phyloP scores from a whole-genome alignment of 2,329 filamentous ascomycete species.

The Pseudonectria buxi region DNA sequence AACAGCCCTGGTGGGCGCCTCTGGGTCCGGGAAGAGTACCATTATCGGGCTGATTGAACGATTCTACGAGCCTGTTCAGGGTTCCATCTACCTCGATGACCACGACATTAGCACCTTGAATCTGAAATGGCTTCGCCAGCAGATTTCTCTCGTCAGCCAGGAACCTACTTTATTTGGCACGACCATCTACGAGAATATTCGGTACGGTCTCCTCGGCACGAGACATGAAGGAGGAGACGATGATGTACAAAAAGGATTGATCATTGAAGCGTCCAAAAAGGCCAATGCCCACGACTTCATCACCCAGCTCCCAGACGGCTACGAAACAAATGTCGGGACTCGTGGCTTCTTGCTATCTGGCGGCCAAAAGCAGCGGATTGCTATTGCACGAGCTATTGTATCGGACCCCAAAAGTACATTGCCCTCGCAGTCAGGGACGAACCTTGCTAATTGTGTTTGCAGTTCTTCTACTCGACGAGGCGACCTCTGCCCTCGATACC shows the following conservation, averaged over 20 bases:
- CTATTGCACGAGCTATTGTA: slow-evolving; percentile 11
- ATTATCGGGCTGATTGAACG: slow-evolving; percentile 42
- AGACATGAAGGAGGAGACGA: not conserved
- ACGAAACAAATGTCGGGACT: slow-evolving; percentile 9
- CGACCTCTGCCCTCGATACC: slow-evolving; percentile 9
- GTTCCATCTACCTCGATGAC: slow-evolving; percentile 30
- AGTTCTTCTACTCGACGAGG: slow-evolving; percentile 12
- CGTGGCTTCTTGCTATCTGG: slow-evolving; percentile 7
- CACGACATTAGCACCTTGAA: slow-evolving; percentile 30
- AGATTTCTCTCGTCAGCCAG: slow-evolving; percentile 40
- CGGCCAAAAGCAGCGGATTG: slow-evolving; percentile 10
- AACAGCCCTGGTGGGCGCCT: slow-evolving; percentile 47
- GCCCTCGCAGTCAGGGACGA: not conserved
- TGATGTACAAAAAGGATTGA: not conserved
- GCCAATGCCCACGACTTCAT: slow-evolving; percentile 12
- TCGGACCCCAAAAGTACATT: slow-evolving; percentile 14
- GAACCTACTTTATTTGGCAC: slow-evolving; percentile 40
- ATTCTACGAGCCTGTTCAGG: slow-evolving; percentile 44
- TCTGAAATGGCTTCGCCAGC: slow-evolving; percentile 37
- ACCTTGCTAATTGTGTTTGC: not conserved
- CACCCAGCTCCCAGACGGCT: slow-evolving; percentile 5
- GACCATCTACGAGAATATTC: slow-evolving; percentile 33
- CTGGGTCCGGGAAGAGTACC: slow-evolving; percentile 46
- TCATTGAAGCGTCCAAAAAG: slow-evolving; percentile 5
- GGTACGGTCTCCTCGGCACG: slow-evolving; percentile 31